These are phyloP conservation scores for Lactarius trivialis DNA, from an alignment of 768 basidiomycete species.

Conservation along the genomic window DNA sequence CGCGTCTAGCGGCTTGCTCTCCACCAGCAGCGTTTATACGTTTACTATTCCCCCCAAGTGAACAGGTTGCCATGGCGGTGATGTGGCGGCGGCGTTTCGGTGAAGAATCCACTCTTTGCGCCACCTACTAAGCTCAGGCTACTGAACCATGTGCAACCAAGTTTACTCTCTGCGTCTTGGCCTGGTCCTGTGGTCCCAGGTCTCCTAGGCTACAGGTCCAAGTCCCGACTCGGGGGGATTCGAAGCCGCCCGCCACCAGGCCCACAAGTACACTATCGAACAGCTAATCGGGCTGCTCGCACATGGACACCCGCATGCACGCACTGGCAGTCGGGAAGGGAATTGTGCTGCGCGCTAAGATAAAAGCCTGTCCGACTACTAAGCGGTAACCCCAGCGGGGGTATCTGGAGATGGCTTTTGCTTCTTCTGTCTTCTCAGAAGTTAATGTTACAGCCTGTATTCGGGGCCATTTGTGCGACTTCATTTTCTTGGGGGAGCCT, in stretches of 20 bases:
- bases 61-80: background rate
- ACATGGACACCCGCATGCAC: background rate
- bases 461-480: background rate
- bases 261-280: background rate
- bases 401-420: background rate
- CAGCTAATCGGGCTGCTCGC: background rate
- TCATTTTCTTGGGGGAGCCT: background rate
- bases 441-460: background rate
- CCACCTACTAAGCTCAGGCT: background rate
- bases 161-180: background rate
- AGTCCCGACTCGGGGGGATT: background rate
- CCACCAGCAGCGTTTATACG: background rate
- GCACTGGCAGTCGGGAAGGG: background rate
- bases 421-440: background rate
- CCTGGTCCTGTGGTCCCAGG: background rate
- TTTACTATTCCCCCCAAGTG: too few species aligned
- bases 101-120: background rate
- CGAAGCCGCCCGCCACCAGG: background rate
- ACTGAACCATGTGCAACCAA: background rate
- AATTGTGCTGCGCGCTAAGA: background rate
- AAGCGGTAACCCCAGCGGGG: background rate
- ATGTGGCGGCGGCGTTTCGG: background rate
- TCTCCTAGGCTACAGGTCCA: background rate
- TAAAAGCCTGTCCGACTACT: background rate
- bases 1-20: background rate